Evolutionary conservation across 805 yeast species (phyloP).

Genomic region (Candida chauliodis): DNA sequence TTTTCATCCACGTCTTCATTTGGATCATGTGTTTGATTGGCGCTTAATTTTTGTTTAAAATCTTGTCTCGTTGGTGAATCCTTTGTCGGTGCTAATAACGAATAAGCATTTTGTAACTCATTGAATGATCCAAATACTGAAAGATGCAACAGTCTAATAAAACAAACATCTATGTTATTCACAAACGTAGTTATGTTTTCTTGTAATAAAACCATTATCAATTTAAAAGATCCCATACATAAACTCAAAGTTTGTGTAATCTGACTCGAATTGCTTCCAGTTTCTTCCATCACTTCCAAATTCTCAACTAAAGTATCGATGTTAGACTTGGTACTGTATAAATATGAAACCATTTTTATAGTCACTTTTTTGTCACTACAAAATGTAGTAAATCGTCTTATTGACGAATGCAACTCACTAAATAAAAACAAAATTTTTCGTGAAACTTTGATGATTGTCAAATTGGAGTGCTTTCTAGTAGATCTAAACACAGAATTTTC

Average conservation of each 20-base stretch:
- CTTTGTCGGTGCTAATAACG: conserved; percentile 28
- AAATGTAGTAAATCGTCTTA: conserved; percentile 54
- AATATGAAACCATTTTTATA: conserved; percentile 48
- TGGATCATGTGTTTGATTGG: conserved; percentile 17
- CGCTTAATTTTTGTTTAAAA: conserved; percentile 16
- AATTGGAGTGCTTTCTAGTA: conserved; percentile 11
- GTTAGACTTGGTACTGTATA: conserved; percentile 50
- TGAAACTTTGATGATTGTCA: conserved; percentile 42
- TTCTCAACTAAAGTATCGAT: conserved; percentile 56
- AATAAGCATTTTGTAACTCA: conserved; percentile 67
- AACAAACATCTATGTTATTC: conserved; percentile 59
- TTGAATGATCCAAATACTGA: conserved; percentile 59
- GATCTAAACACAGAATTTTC: conserved; percentile 10
- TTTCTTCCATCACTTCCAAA: conserved; percentile 46
- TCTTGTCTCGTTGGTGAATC: conserved; percentile 1
- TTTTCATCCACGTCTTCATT: conserved; percentile 59
- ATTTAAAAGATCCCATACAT: conserved; percentile 47
- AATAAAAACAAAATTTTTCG: conserved; percentile 60
- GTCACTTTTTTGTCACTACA: conserved; percentile 54
- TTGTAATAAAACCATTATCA: conserved; percentile 46
- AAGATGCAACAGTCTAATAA: conserved; percentile 60
- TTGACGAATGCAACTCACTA: conserved; percentile 60
- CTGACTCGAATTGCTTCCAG: conserved; percentile 26
- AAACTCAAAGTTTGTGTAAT: conserved; percentile 28
- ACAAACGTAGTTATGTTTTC: conserved; percentile 48